A percentile compares a stretch with the other conserved stretches of the same genome.
Conservation (phyloP, 2,329 filamentous ascomycete genomes). For the Stemphylium beticola region DNA sequence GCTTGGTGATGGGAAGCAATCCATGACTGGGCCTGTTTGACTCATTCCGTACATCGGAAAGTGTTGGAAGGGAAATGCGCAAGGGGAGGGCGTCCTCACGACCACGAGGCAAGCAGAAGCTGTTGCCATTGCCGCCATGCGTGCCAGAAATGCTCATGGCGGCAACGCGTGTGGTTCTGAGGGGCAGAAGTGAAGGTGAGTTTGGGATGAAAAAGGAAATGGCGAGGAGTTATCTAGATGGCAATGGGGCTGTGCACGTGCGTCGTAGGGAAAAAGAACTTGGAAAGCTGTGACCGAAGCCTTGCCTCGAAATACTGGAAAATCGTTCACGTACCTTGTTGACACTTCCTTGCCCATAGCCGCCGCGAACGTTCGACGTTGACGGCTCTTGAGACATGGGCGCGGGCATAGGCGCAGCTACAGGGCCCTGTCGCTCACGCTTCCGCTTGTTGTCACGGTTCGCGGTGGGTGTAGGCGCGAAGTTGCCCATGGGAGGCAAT, state of each 20-base stretch:
- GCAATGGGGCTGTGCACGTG: conserved; percentile 7
- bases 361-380: conserved; percentile 41
- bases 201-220: not conserved
- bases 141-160: not conserved
- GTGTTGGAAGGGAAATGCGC: not conserved
- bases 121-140: not conserved
- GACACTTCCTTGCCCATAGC: conserved; percentile 35
- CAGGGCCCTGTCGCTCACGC: conserved; percentile 66
- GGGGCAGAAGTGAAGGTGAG: not conserved
- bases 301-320: conserved; percentile 2
- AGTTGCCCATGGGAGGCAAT: conserved; percentile 93
- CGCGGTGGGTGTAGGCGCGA: conserved; percentile 81
- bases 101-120: not conserved
- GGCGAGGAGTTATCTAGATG: not conserved
- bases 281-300: conserved; percentile 1
- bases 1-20: not conserved
- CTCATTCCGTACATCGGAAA: not conserved
- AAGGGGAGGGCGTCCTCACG: not conserved
- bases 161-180: not conserved
- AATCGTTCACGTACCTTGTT: conserved; percentile 39
- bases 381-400: conserved; percentile 42
- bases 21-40: not conserved
- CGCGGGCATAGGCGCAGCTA: conserved; percentile 45
- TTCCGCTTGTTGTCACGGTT: conserved; percentile 88
- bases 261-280: conserved; percentile 7